These are phyloP conservation scores for Eruca vesicaria DNA, from an alignment of 441 rosid species.

Conservation along the genomic window DNA sequence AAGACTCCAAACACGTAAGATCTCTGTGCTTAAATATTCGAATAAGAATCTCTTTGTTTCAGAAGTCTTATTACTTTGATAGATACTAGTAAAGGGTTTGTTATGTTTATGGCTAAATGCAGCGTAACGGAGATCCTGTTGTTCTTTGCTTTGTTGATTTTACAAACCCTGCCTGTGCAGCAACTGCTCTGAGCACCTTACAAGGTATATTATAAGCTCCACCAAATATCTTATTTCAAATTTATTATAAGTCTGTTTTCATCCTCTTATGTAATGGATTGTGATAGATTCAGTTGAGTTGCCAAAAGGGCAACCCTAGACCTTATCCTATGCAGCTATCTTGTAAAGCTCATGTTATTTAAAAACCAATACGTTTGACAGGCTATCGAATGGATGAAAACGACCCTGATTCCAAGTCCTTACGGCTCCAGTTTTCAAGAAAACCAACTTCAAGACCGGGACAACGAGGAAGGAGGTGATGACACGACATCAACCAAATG, in stretches of 20 bases:
- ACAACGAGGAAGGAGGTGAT: conserved; percentile 56
- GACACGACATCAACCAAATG: conserved; percentile 5
- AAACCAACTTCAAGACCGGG: conserved; percentile 68
- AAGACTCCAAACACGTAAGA: conserved; percentile 78
- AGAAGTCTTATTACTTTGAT: neutral
- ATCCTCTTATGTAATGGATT: neutral
- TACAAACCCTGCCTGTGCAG: conserved; percentile 79
- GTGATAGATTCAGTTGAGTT: neutral
- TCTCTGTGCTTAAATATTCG: neutral
- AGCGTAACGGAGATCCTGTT: conserved; percentile 82
- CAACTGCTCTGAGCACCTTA: conserved; percentile 86
- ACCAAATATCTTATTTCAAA: neutral
- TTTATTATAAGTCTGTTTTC: neutral
- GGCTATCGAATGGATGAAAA: conserved; percentile 82
- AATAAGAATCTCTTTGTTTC: neutral
- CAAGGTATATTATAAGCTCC: conserved; percentile 57
- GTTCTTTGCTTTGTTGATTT: conserved; percentile 91
- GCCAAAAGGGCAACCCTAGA: neutral
- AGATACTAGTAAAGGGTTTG: neutral
- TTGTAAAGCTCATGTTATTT: neutral
- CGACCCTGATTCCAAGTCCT: conserved; percentile 65
- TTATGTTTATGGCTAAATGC: conserved; percentile 31
- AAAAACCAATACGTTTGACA: conserved; percentile 25
- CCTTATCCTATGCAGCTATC: neutral
- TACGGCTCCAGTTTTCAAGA: conserved; percentile 81